These are phyloP conservation scores for Neurospora sublineolata DNA, from an alignment of 495 filamentous ascomycete genomes.

Conservation along the genomic window DNA sequence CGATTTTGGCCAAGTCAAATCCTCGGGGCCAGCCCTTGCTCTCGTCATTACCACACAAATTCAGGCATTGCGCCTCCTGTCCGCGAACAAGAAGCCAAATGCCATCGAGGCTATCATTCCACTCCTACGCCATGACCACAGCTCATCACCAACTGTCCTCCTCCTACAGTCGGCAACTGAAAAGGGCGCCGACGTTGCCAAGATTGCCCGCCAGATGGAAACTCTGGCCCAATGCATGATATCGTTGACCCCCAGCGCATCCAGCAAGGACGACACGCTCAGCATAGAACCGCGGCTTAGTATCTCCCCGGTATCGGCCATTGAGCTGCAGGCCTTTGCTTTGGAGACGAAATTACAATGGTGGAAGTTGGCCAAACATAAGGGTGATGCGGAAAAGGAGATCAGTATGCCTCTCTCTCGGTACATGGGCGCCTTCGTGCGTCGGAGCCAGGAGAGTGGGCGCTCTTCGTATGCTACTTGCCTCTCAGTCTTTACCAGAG, in stretches of 20 bases:
- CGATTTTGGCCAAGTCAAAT: constrained; percentile 37
- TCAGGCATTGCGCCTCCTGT: constrained; percentile 38
- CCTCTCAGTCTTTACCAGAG: constrained; percentile 10
- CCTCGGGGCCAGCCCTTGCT: constrained; percentile 28
- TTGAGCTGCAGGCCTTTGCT: constrained; percentile 57
- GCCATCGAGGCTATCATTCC: constrained; percentile 40
- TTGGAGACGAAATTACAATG: constrained; percentile 54
- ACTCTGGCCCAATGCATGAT: constrained; percentile 54
- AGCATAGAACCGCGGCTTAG: constrained; percentile 37
- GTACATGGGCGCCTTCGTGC: constrained; percentile 50
- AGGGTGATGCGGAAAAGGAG: constrained; percentile 56
- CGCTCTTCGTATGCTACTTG: constrained; percentile 30
- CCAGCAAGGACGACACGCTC: constrained; percentile 38
- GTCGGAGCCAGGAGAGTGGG: constrained; percentile 36
- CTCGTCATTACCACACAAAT: constrained; percentile 44
- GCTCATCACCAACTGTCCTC: constrained; percentile 55
- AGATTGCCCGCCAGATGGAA: constrained; percentile 60
- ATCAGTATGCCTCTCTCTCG: constrained; percentile 56
- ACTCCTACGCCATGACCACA: constrained; percentile 30
- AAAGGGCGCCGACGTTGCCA: constrained; percentile 36
- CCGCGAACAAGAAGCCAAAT: constrained; percentile 36
- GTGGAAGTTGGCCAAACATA: constrained; percentile 63
- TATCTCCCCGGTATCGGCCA: constrained; percentile 45
- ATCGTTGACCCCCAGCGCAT: constrained; percentile 47
- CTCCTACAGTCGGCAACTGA: constrained; percentile 42